Percentiles rank a stretch among this genome's conserved stretches.
phyloP scores from a whole-genome alignment of 768 basidiomycete species.

The Boletus sensibilis region DNA sequence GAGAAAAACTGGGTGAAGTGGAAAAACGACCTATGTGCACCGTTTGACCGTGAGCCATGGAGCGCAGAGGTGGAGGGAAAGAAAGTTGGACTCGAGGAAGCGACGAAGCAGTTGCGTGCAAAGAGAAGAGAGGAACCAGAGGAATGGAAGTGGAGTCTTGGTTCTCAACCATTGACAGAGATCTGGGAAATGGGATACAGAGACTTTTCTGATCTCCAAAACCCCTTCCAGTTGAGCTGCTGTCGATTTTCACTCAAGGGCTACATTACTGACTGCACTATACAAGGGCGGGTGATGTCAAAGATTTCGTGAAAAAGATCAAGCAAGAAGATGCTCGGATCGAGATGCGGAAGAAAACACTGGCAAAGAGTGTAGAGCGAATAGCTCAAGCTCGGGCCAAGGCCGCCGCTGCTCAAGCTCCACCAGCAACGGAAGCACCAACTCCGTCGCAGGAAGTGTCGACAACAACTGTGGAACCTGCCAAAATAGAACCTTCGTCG shows the following conservation, averaged over 20 bases:
- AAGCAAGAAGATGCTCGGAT: conserved; percentile 66
- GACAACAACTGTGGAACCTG: conserved; percentile 12
- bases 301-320: conserved; percentile 70
- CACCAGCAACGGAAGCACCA: conserved; percentile 21
- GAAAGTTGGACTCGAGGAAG: conserved; percentile 59
- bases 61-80: conserved; percentile 45
- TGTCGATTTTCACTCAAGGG: conserved; percentile 1
- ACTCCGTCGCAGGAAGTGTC: conserved; percentile 19
- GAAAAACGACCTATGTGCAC: conserved; percentile 80
- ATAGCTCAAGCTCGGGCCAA: conserved; percentile 44
- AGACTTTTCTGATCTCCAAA: conserved; percentile 59
- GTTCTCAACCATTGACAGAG: conserved; percentile 70
- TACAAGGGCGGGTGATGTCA: conserved; percentile 66
- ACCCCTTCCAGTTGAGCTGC: conserved; percentile 60
- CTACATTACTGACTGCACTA: conserved; percentile 1
- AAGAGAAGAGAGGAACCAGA: conserved; percentile 57
- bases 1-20: conserved; percentile 90
- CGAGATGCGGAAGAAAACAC: conserved; percentile 44
- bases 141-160: conserved; percentile 64
- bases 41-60: conserved; percentile 77
- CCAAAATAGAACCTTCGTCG: conserved; percentile 19
- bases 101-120: conserved; percentile 49
- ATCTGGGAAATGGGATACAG: conserved; percentile 84
- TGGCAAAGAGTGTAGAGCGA: conserved; percentile 39
- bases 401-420: conserved; percentile 30